phyloP scores from a whole-genome alignment of 2,329 filamentous ascomycete genomes.

The Colletotrichum sp. region DNA sequence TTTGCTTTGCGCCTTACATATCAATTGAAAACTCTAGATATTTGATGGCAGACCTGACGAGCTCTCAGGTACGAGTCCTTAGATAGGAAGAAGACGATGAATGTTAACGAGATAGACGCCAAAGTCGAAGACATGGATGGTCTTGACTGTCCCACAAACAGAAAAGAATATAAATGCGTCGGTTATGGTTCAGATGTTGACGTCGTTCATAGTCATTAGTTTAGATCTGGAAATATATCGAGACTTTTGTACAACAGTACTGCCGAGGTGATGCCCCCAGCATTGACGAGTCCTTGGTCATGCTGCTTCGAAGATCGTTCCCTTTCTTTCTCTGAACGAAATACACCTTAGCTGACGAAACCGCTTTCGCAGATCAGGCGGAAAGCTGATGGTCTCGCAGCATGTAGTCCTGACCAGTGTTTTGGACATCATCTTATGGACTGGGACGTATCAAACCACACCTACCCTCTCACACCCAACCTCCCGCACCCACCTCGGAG shows the following conservation, averaged over 20 bases:
- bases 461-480: no score
- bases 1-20: neutral
- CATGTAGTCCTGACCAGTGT: neutral
- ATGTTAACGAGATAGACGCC: rapidly evolving
- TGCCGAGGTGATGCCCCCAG: neutral
- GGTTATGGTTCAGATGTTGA: neutral
- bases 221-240: neutral
- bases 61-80: no score
- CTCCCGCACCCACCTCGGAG: no score
- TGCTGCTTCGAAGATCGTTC: neutral
- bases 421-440: neutral
- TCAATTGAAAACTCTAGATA: neutral
- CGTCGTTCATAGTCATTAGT: neutral
- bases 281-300: neutral
- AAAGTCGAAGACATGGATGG: neutral
- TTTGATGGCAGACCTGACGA: no score
- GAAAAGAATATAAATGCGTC: neutral
- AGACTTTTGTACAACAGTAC: neutral
- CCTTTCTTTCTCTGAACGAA: neutral
- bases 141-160: neutral
- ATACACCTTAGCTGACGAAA: neutral
- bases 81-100: neutral
- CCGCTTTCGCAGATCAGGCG: neutral
- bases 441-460: neutral
- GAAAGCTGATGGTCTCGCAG: neutral